Evolutionary conservation across 805 yeast species (phyloP), one percentile per base, ranked within the genome.

Genomic region (Isabelozyma gotoi): DNA sequence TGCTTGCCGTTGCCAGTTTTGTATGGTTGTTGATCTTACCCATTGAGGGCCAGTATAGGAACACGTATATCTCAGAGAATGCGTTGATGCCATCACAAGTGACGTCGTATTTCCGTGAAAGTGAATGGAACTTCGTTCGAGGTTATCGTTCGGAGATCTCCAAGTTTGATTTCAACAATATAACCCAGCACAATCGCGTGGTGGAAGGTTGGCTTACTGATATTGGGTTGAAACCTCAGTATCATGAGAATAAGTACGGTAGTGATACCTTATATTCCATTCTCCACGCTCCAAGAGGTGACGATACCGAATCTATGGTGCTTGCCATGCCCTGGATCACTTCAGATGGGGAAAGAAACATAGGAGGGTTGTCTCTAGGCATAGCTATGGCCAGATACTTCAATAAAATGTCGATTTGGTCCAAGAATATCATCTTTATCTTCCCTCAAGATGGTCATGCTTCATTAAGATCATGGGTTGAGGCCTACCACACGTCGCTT

Each of bases 21-120:
- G 48, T 54, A 2, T 71, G 76, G 74, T 67, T 94, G n/a, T 60
- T 77, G 11, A 64, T 76, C 17, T 68, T 90, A 39, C 97, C 98
- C 0, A 48, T 81, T 52, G 85, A 85, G 14, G 98, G 97, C 16
- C 88, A 88, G 57, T 88, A 71, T 61, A 73, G 97, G 43, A 66
- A 74, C 49, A 89, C 97, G 2, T 94, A 94, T 62, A 85, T 91
- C 10, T 85, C 96, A 6, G 99, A 94, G 59, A 94, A 94, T 65
- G 99, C 99, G 24, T 71, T 94, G 61, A 83, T 94, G 88, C 97
- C 99, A 6, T 91, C 96, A 0, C 98, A 94, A 62, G 98, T 94
- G 2, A 84, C 84, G 53, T 83, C 95, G 18, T 90, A 89, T 60
- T 94, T 88, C 62, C 76, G 97, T 43, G 98, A 92, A 57, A 81